Conservation (phyloP, 768 basidiomycete species). For the Coprinopsis marcescibilis region DNA sequence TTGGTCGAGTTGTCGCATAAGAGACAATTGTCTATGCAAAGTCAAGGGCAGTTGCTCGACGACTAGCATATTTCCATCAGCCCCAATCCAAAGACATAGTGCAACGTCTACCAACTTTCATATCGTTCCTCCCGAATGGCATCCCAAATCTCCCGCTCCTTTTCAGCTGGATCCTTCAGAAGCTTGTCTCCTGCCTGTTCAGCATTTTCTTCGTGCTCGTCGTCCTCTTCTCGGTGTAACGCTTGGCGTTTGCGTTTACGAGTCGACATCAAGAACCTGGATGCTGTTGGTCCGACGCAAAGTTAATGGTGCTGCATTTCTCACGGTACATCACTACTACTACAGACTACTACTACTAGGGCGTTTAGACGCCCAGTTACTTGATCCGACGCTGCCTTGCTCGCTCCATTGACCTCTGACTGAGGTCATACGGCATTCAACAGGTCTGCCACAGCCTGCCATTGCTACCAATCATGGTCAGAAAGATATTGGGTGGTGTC, state of each 20-base stretch:
- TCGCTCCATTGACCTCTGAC: no score
- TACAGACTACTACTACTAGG: no score
- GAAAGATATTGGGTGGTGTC: constrained; percentile 16
- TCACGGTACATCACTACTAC: no score
- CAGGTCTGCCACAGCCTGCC: no score
- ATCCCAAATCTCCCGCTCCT: constrained; percentile 67
- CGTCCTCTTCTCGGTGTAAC: constrained; percentile 21
- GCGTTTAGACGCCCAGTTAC: no score
- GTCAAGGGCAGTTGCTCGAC: constrained; percentile 76
- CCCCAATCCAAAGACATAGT: background rate
- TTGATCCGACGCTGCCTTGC: no score
- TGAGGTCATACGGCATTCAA: no score
- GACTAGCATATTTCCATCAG: constrained; percentile 33
- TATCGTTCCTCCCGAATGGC: constrained; percentile 73
- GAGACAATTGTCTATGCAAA: constrained; percentile 60
- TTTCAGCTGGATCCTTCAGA: constrained; percentile 27
- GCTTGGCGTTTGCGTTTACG: constrained; percentile 46
- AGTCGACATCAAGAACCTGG: constrained; percentile 22
- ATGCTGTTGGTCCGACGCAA: no score
- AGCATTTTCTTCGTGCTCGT: constrained; percentile 12
- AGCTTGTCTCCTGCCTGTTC: constrained; percentile 22
- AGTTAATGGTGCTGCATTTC: no score
- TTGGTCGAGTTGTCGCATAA: constrained; percentile 70
- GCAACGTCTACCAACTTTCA: constrained; percentile 46
- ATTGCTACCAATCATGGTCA: constrained; percentile 13